Percentiles rank a stretch among this genome's conserved stretches.
phyloP scores from a whole-genome alignment of 1,139 yeast genomes.

The Sugiyamaella sp. region DNA sequence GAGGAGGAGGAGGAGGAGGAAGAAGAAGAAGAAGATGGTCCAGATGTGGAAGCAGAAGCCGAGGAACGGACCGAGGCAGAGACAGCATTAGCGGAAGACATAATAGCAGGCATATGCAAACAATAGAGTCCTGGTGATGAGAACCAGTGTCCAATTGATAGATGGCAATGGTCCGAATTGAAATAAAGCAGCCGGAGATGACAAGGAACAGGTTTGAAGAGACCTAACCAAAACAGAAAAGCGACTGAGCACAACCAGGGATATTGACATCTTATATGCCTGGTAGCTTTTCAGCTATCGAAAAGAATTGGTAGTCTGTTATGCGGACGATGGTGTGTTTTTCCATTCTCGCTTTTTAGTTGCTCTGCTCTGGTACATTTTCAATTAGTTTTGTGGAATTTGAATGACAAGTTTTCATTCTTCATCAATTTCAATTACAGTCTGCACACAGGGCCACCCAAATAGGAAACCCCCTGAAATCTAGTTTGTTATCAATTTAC shows the following conservation, averaged over 20 bases:
- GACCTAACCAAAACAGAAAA: not conserved
- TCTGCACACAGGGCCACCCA: not conserved
- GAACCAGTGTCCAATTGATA: too few species aligned
- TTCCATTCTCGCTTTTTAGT: not conserved
- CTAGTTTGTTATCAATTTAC: constrained; percentile 7
- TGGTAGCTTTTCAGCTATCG: not conserved
- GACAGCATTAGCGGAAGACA: not conserved
- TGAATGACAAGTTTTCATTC: constrained; percentile 13
- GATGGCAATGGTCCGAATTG: too few species aligned
- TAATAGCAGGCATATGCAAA: not conserved
- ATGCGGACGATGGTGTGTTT: not conserved
- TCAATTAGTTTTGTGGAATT: not conserved
- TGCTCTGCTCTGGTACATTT: not conserved
- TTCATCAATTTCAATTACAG: constrained; percentile 8
- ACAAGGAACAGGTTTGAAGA: not conserved
- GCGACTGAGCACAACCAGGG: not conserved
- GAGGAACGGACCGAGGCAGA: too few species aligned
- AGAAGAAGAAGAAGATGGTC: not conserved
- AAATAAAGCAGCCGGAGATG: too few species aligned
- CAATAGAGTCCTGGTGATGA: not conserved
- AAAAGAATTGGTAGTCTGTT: not conserved
- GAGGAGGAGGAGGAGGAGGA: not conserved
- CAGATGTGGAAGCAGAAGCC: too few species aligned
- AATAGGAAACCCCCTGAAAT: constrained; percentile 1
- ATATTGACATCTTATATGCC: not conserved